Percentiles rank a stretch among this genome's conserved stretches.
Evolutionary conservation across 2,329 filamentous ascomycete species (phyloP).

Genomic region (Aspergillus oerlinghausenensis): DNA sequence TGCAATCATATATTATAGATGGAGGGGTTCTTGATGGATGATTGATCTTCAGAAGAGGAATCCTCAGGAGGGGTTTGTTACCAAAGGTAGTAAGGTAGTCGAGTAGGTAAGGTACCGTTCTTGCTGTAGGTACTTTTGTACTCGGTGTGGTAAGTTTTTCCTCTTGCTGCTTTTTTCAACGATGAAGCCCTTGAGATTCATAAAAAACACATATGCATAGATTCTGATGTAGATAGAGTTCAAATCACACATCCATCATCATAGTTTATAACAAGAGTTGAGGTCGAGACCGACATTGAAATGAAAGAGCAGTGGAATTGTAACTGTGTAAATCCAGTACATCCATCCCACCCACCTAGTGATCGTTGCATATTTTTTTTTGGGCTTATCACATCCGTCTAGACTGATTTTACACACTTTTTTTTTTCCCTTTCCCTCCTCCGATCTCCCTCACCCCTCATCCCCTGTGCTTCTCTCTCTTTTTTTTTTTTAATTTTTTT

Average conservation of each 20-base stretch:
- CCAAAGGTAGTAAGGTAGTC: no score
- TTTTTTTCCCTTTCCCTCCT: not conserved
- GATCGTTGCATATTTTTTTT: conserved; percentile 2
- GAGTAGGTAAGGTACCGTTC: no score
- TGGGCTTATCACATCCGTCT: conserved; percentile 13
- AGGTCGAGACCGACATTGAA: not conserved
- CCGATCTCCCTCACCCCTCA: conserved; percentile 13
- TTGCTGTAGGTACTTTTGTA: not conserved
- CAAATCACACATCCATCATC: not conserved
- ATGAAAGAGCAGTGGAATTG: not conserved
- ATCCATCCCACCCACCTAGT: conserved; percentile 1
- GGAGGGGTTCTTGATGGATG: not conserved
- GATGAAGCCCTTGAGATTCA: not conserved
- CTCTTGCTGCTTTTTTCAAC: not conserved
- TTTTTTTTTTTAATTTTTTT: conserved; percentile 12
- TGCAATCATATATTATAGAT: not conserved
- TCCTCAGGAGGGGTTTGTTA: not conserved
- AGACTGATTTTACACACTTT: conserved; percentile 15
- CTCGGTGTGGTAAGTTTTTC: not conserved
- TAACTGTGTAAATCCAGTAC: conserved; percentile 6
- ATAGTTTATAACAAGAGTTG: not conserved
- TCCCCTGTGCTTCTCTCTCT: conserved; percentile 6
- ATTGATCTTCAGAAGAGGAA: not conserved
- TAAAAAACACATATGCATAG: not conserved
- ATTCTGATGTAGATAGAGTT: not conserved